Evolutionary conservation across 345 rosid genomes (phyloP), one percentile per base, ranked within the genome.

Genomic region (Eucalyptus cloeziana): DNA sequence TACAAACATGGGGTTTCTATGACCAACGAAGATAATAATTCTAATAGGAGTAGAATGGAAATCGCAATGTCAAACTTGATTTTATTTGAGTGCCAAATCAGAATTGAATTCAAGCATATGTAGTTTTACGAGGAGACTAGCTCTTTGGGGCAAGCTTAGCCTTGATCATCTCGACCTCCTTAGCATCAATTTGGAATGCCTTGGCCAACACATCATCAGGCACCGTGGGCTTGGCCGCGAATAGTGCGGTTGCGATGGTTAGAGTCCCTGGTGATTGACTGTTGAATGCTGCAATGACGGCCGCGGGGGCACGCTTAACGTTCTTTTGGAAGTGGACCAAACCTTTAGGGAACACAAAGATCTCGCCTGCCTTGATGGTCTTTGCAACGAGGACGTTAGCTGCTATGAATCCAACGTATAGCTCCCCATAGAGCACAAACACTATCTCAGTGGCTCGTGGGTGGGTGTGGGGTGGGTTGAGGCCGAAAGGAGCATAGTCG

Each of bases 401-500:
- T 94, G 7, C 93, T 30, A 95, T 43, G 86, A 95, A 95, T 5
- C 97, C 96, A 13, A 94, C 95, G 8, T 92, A 91, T 10, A 95
- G 92, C 13, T 87, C 86, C 12, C 97, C 97, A 69, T 94, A 91
- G 43, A 95, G 94, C 56, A 95, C 94, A 79, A 87, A 94, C 50
- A 94, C 88, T 3, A 95, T 7, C 90, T 95, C 97, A 5, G 95
- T 90, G 87, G 95, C 95, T 5, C 97, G 92, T 7, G 96, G 97
- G 90, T 95, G 97, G 16, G 94, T 94, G 91, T 95, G 97, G 31
- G 96, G 97, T 50, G 97, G 97, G 92, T 94, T 94, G 47, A 94
- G 89, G 13, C 97, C 96, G 1, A 93, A 92, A 1, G 95, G 94
- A 51, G 94, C 95, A 87, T 92, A 94, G 89, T 95, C 96, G 45